Evolutionary conservation across 2,329 filamentous ascomycete species (phyloP).

Genomic region (Trichoderma afroharzianum): DNA sequence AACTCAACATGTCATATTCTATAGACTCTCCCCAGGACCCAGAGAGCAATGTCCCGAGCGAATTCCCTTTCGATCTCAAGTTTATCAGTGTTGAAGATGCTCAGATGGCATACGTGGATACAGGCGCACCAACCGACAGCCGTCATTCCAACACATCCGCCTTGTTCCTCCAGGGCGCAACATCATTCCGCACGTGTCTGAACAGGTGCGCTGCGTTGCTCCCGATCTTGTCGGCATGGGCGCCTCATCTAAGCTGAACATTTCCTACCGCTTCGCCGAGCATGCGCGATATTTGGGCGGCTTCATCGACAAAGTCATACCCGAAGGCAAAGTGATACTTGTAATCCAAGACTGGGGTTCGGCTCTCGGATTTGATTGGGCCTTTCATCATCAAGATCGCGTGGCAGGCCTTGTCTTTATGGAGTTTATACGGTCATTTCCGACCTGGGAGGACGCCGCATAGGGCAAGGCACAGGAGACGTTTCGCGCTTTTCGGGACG

Average conservation of each 20-base stretch:
- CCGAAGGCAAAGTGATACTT: not conserved
- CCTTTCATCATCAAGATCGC: not conserved
- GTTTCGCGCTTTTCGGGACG: not conserved
- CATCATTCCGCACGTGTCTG: not conserved
- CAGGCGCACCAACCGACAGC: not conserved
- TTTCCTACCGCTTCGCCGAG: not conserved
- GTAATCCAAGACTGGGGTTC: not conserved
- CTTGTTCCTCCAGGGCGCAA: not conserved
- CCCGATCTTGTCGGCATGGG: not conserved
- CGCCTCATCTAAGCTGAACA: not conserved
- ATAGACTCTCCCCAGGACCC: not conserved
- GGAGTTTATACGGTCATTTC: not conserved
- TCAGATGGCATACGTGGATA: not conserved
- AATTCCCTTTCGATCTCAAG: not conserved
- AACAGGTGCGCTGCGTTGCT: not conserved
- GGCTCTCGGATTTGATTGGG: not conserved
- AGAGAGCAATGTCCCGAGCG: not conserved
- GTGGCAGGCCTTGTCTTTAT: not conserved
- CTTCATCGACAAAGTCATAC: not conserved
- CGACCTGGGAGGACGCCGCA: not conserved
- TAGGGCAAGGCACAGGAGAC: not conserved
- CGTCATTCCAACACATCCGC: not conserved
- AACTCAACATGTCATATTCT: not conserved
- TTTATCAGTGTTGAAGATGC: not conserved
- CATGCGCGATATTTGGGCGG: not conserved